Conservation (phyloP, 257 asterid species). For the Nyctanthes arbortristis region DNA sequence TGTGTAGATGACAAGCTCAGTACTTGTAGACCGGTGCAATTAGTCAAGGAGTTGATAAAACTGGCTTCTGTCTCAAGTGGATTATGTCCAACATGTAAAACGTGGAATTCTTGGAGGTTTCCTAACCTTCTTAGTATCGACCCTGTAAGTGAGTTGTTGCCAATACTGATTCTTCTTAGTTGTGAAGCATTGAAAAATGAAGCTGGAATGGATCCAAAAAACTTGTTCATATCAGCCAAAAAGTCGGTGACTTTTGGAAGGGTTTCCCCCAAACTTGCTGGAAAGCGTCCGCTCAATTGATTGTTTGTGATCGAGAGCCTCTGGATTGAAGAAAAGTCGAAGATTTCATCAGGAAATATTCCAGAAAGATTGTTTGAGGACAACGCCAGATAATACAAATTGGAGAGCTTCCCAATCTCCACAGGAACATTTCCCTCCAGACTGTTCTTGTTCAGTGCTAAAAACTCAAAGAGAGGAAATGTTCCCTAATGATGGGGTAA, state of each 20-base stretch:
- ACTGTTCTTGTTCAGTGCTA: slow-evolving; percentile 11
- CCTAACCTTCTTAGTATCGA: not conserved
- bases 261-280: slow-evolving; percentile 18
- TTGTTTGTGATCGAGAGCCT: no score
- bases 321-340: no score
- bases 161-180: not conserved
- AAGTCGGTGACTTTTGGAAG: slow-evolving; percentile 18
- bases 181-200: not conserved
- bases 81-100: not conserved
- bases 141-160: not conserved
- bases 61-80: slow-evolving; percentile 23
- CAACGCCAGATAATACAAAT: not conserved
- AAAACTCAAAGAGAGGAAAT: slow-evolving; percentile 21
- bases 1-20: slow-evolving; percentile 1
- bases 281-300: slow-evolving; percentile 22
- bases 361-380: slow-evolving; percentile 4
- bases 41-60: slow-evolving; percentile 20
- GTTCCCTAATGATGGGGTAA: slow-evolving; percentile 32
- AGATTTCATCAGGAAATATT: slow-evolving; percentile 18
- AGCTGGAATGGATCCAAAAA: slow-evolving; percentile 27
- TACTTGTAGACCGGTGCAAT: slow-evolving; percentile 6
- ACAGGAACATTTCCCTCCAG: no score
- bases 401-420: slow-evolving; percentile 15
- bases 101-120: not conserved
- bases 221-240: slow-evolving; percentile 16